These are phyloP conservation scores for Ceratocystis variospora DNA, from an alignment of 2,329 filamentous ascomycete genomes.

Conservation along the genomic window DNA sequence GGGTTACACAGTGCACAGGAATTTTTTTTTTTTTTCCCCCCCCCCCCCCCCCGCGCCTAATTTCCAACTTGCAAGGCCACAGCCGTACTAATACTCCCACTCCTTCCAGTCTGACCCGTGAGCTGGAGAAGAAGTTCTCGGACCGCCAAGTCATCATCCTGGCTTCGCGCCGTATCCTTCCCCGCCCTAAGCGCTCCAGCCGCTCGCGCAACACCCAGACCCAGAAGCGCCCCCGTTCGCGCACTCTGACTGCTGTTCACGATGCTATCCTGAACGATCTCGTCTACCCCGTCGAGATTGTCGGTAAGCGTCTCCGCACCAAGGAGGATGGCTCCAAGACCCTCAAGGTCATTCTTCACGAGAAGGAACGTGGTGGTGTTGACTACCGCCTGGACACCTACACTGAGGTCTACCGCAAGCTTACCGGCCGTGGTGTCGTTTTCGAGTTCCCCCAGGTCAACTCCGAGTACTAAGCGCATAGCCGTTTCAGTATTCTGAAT, in stretches of 20 bases:
- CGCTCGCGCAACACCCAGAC: conserved; percentile 91
- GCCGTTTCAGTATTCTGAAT: conserved; percentile 15
- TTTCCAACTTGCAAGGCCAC: neutral
- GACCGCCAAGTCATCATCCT: conserved; percentile 99
- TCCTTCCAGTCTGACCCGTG: conserved; percentile 78
- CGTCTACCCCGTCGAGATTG: conserved; percentile 99
- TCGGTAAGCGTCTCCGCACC: conserved; percentile 96
- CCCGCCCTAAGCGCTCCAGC: conserved; percentile 95
- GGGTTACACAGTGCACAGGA: too few species aligned
- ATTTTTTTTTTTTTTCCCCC: neutral
- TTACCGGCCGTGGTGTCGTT: conserved; percentile 90
- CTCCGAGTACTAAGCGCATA: conserved; percentile 59
- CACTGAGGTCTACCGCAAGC: conserved; percentile 96
- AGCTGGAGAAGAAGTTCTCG: conserved; percentile 99
- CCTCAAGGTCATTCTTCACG: conserved; percentile 97
- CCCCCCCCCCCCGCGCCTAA: neutral
- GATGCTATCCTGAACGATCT: conserved; percentile 96
- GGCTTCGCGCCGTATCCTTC: conserved; percentile 95
- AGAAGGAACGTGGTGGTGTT: conserved; percentile 99
- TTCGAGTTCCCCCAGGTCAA: conserved; percentile 94
- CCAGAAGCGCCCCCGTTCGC: conserved; percentile 96
- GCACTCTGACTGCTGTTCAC: conserved; percentile 97
- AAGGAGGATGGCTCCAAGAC: conserved; percentile 98
- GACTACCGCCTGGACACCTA: conserved; percentile 99
- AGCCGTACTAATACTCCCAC: conserved; percentile 21